These are phyloP conservation scores for Astrocystis sublimbata DNA, from an alignment of 495 filamentous ascomycete genomes.

Conservation along the genomic window DNA sequence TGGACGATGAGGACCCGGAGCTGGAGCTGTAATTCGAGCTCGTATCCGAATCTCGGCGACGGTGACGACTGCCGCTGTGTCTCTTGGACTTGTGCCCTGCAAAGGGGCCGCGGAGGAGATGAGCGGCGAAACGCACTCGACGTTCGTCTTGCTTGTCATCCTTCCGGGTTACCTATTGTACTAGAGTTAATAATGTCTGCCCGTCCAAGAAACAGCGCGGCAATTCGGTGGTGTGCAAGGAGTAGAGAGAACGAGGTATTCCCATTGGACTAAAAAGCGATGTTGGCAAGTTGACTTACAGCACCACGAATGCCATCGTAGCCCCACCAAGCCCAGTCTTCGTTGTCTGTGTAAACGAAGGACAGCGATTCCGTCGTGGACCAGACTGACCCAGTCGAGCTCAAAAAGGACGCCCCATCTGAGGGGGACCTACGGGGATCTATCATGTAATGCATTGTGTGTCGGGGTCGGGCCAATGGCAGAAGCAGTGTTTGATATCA, in stretches of 20 bases:
- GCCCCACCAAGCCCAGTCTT: slow-evolving; percentile 19
- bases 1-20: slow-evolving; percentile 13
- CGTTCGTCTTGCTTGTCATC: slow-evolving; percentile 28
- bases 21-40: slow-evolving; percentile 13
- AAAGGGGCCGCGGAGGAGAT: slow-evolving; percentile 33
- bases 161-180: slow-evolving; percentile 28
- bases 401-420: slow-evolving; percentile 30
- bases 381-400: slow-evolving; percentile 28
- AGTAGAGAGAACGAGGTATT: too few relatives aligned
- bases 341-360: slow-evolving; percentile 32
- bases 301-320: slow-evolving; percentile 32
- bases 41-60: slow-evolving; percentile 8
- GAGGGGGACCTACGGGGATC: slow-evolving; percentile 18
- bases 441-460: slow-evolving; percentile 12
- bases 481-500: neutral
- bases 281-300: too few relatives aligned
- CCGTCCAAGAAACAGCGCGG: too few relatives aligned
- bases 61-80: slow-evolving; percentile 12
- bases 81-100: slow-evolving; percentile 28
- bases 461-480: neutral
- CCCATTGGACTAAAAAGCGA: too few relatives aligned
- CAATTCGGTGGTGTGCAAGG: too few relatives aligned
- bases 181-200: too few relatives aligned
- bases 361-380: slow-evolving; percentile 31
- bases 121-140: slow-evolving; percentile 26